phyloP scores from a whole-genome alignment of 2,329 filamentous ascomycete species.

The Chlorencoelia australis region DNA sequence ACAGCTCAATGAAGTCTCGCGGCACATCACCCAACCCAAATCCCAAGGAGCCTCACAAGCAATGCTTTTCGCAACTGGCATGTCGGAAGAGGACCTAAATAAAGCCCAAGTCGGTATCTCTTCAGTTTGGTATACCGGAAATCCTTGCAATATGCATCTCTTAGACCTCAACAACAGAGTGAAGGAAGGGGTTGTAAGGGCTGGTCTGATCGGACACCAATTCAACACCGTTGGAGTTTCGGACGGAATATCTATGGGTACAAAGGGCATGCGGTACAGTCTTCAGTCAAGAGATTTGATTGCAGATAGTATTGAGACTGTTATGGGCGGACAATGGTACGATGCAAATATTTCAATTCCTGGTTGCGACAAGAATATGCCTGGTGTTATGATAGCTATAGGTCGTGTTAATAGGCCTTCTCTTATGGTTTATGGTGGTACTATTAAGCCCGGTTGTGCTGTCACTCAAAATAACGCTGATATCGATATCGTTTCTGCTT shows the following conservation, averaged over 20 bases:
- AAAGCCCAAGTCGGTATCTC: conserved; percentile 98
- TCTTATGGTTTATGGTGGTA: conserved; percentile 96
- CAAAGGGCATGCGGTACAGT: conserved; percentile 90
- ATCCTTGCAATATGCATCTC: conserved; percentile 99
- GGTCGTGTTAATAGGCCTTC: conserved; percentile 87
- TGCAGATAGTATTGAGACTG: conserved; percentile 95
- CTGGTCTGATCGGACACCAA: conserved; percentile 83
- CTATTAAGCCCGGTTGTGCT: conserved; percentile 85
- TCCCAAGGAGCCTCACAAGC: conserved; percentile 97
- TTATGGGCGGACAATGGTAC: conserved; percentile 99
- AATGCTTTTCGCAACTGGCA: conserved; percentile 94
- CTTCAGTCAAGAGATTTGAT: conserved; percentile 94
- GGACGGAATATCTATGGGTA: conserved; percentile 97
- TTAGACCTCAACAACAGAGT: conserved; percentile 54
- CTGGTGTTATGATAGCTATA: conserved; percentile 85
- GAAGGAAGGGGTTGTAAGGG: conserved; percentile 59
- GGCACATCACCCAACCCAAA: conserved; percentile 87
- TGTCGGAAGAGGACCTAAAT: conserved; percentile 78
- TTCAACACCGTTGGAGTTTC: conserved; percentile 99
- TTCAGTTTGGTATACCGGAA: conserved; percentile 95
- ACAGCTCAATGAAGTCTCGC: conserved; percentile 73
- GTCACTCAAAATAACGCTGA: conserved; percentile 59
- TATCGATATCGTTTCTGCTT: conserved; percentile 93
- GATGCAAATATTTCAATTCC: conserved; percentile 95
- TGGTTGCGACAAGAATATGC: conserved; percentile 99